These are phyloP conservation scores for Tulasnella sp. DNA, from an alignment of 768 basidiomycete species.

Conservation along the genomic window DNA sequence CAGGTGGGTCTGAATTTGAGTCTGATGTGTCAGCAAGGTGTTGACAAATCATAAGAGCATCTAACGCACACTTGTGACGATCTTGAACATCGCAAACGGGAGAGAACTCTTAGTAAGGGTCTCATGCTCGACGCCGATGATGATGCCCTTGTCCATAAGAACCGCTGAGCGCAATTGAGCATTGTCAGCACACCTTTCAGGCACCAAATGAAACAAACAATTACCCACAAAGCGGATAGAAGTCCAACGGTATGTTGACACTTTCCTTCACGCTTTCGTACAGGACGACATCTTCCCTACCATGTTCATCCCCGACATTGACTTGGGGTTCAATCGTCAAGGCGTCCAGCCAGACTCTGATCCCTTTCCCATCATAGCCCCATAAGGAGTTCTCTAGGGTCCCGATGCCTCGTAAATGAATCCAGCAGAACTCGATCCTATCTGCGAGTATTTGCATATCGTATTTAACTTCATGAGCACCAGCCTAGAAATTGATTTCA, in stretches of 20 bases:
- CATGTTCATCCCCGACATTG: slow-evolving; percentile 30
- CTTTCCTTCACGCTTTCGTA: slow-evolving; percentile 74
- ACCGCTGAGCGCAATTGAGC: slow-evolving; percentile 47
- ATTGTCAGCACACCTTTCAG: slow-evolving; percentile 13
- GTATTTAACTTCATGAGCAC: slow-evolving; percentile 83
- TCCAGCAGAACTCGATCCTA: slow-evolving; percentile 98
- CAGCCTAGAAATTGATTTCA: slow-evolving; percentile 49
- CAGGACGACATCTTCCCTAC: slow-evolving; percentile 22
- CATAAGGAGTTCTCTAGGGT: slow-evolving; percentile 94
- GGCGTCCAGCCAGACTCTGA: slow-evolving; percentile 93
- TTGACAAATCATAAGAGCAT: slow-evolving; percentile 1
- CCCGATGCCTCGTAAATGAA: slow-evolving; percentile 86
- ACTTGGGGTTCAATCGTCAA: slow-evolving; percentile 65
- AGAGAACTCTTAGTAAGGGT: slow-evolving; percentile 60
- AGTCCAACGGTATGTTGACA: slow-evolving; percentile 83
- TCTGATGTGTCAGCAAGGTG: not conserved
- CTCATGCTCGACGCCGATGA: slow-evolving; percentile 92
- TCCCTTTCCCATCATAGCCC: slow-evolving; percentile 86
- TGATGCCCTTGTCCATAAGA: slow-evolving; percentile 97
- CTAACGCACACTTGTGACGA: slow-evolving; percentile 76
- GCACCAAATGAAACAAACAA: not conserved
- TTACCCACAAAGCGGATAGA: slow-evolving; percentile 82
- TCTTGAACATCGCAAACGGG: slow-evolving; percentile 84
- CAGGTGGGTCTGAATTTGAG: slow-evolving; percentile 62
- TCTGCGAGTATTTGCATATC: slow-evolving; percentile 96